These are phyloP conservation scores for Ensete glaucum DNA, from an alignment of 176 grass and related monocot species.

Conservation along the genomic window DNA sequence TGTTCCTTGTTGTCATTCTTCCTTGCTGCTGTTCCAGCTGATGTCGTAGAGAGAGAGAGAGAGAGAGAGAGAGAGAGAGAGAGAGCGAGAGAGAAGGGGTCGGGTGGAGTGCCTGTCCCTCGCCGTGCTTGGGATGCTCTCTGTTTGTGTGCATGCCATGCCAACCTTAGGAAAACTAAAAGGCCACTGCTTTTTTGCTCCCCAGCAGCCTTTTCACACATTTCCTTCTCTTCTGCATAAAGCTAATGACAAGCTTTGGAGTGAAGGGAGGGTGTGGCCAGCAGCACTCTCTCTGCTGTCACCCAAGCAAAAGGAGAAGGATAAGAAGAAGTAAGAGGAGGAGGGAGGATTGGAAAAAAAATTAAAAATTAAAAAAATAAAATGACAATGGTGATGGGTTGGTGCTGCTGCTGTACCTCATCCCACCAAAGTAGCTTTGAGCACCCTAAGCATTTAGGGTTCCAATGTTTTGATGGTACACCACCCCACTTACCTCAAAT, in stretches of 20 bases:
- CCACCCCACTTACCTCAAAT: not conserved
- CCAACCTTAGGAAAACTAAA: conserved; percentile 66
- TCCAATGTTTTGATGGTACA: not conserved
- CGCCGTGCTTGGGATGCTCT: conserved; percentile 9
- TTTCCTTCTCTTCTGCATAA: conserved; percentile 43
- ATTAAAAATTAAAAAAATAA: not conserved
- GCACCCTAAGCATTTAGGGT: conserved; percentile 12
- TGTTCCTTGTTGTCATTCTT: conserved; percentile 12
- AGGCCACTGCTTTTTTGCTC: conserved; percentile 32
- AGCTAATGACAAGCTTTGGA: conserved; percentile 90
- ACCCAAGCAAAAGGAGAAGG: not conserved
- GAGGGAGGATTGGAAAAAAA: not conserved
- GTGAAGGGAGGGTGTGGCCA: conserved; percentile 71
- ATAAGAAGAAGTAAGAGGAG: too few relatives aligned
- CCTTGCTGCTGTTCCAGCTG: conserved; percentile 7
- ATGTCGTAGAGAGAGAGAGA: not conserved
- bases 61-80: not conserved
- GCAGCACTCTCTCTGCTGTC: conserved; percentile 15
- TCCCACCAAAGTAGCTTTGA: conserved; percentile 41
- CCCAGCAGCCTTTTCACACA: conserved; percentile 22
- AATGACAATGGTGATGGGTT: conserved; percentile 18
- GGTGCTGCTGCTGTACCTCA: conserved; percentile 27
- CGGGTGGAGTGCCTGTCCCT: not conserved
- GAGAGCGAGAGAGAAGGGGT: not conserved
- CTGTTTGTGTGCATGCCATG: conserved; percentile 38